These are phyloP conservation scores for Myochromella boudieri DNA, from an alignment of 768 basidiomycete genomes.

Conservation along the genomic window DNA sequence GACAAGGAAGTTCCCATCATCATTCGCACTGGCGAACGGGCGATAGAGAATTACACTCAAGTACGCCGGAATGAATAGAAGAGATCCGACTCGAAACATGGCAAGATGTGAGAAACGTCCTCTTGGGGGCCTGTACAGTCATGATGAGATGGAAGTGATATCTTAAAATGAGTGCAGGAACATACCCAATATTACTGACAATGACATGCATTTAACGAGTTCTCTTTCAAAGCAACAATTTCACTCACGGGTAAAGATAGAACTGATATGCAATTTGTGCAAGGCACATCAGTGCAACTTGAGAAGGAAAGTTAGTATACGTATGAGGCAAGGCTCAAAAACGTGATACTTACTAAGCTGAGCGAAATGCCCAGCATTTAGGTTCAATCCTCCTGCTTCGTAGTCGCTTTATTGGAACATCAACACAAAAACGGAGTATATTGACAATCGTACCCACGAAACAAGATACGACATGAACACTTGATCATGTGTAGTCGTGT, in stretches of 20 bases:
- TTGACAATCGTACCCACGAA: conserved; percentile 71
- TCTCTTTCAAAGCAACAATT: not conserved
- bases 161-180: conserved; percentile 1
- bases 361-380: conserved; percentile 91
- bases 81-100: conserved; percentile 88
- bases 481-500: conserved; percentile 89
- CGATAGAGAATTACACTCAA: conserved; percentile 76
- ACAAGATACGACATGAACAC: conserved; percentile 90
- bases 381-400: conserved; percentile 82
- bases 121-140: conserved; percentile 63
- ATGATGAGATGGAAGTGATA: conserved; percentile 6
- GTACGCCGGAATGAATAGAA: conserved; percentile 89
- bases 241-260: conserved; percentile 79
- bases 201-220: conserved; percentile 3
- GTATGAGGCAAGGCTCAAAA: not conserved
- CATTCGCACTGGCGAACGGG: conserved; percentile 64
- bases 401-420: no score
- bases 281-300: conserved; percentile 92
- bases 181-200: conserved; percentile 64
- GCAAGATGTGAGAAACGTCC: conserved; percentile 81
- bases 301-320: conserved; percentile 5
- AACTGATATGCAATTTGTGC: conserved; percentile 92
- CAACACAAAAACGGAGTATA: no score
- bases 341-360: conserved; percentile 65
- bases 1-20: conserved; percentile 73